Conservation (phyloP, 1,139 yeast genomes). For the Yamadazyma dushanensis region DNA sequence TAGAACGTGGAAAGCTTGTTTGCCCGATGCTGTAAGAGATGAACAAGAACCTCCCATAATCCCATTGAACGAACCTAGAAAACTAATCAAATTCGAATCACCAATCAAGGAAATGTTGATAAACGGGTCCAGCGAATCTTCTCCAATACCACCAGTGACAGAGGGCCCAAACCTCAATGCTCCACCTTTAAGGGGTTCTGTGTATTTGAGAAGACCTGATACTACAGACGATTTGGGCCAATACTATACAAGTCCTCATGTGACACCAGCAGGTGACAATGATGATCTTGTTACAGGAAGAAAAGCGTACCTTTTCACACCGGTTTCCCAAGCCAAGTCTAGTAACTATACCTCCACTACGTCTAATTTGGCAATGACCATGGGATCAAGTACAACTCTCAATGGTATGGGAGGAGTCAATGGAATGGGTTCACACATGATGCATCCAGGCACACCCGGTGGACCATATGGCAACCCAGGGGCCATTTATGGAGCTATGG, state of each 20-base stretch:
- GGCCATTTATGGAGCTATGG: slow-evolving; percentile 2
- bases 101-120: slow-evolving; percentile 81
- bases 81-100: slow-evolving; percentile 72
- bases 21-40: slow-evolving; percentile 94
- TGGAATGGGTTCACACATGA: background rate
- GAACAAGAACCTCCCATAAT: slow-evolving; percentile 77
- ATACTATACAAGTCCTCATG: slow-evolving; percentile 53
- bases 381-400: background rate
- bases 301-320: slow-evolving; percentile 46
- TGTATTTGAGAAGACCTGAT: slow-evolving; percentile 72
- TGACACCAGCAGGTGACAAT: slow-evolving; percentile 57
- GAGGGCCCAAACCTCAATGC: slow-evolving; percentile 73
- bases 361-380: background rate
- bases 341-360: slow-evolving; percentile 9
- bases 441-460: slow-evolving; percentile 2
- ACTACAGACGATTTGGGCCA: slow-evolving; percentile 80
- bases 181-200: slow-evolving; percentile 92
- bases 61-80: slow-evolving; percentile 54
- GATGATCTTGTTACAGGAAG: slow-evolving; percentile 48
- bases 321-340: slow-evolving; percentile 46
- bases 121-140: slow-evolving; percentile 65
- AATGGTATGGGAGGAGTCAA: background rate
- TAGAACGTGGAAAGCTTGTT: slow-evolving; percentile 97
- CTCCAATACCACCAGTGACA: slow-evolving; percentile 80
- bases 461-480: background rate